A percentile compares a stretch with the other conserved stretches of the same genome.
Conservation (phyloP, 768 basidiomycete genomes). For the Lactarius vividus region DNA sequence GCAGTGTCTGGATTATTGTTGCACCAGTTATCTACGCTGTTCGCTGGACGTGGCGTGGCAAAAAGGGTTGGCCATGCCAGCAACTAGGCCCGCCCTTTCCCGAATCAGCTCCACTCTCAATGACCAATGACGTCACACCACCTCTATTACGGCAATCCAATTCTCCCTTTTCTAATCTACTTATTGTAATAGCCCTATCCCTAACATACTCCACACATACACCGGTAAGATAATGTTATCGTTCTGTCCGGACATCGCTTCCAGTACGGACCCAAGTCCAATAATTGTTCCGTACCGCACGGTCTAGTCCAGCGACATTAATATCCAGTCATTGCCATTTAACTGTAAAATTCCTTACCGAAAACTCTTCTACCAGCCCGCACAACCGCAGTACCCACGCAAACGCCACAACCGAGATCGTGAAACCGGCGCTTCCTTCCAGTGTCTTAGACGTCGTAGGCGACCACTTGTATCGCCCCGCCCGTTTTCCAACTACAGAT, state of each 20-base stretch:
- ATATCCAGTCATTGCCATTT: not conserved
- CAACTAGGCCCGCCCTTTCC: conserved; percentile 1
- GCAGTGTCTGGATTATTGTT: not conserved
- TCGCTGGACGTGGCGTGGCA: conserved; percentile 12
- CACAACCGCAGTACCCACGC: conserved; percentile 69
- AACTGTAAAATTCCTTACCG: conserved; percentile 49
- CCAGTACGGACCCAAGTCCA: conserved; percentile 67
- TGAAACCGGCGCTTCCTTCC: conserved; percentile 87
- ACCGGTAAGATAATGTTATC: conserved; percentile 97
- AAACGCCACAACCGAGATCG: conserved; percentile 60
- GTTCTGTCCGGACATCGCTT: conserved; percentile 93
- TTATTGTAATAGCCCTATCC: conserved; percentile 11
- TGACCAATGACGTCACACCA: conserved; percentile 12
- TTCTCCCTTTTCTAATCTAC: not conserved
- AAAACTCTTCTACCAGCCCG: conserved; percentile 71
- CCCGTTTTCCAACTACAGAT: conserved; percentile 84
- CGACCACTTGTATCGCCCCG: conserved; percentile 84
- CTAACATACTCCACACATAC: conserved; percentile 87
- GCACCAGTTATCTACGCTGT: not conserved
- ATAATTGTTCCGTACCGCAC: conserved; percentile 63
- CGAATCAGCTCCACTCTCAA: conserved; percentile 3
- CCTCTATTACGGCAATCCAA: conserved; percentile 1
- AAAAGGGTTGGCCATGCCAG: not conserved
- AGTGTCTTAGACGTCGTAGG: conserved; percentile 81
- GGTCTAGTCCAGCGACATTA: conserved; percentile 43